These are phyloP conservation scores for Globisporangium radiosum DNA, from an alignment of 352 stramenopile species.

Conservation along the genomic window DNA sequence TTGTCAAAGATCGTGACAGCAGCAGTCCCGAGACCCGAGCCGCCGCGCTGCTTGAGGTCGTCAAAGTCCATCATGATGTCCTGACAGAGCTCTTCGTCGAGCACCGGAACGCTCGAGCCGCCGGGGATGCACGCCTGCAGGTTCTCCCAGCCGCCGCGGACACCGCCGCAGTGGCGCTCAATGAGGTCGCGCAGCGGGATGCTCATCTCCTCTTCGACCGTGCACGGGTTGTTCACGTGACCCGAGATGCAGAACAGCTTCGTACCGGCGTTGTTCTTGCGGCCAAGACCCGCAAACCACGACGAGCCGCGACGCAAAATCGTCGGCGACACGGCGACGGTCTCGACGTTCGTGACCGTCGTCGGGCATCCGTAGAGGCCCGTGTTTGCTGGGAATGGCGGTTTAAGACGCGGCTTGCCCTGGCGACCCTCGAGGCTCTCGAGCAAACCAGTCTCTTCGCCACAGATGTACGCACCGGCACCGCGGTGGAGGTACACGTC, in stretches of 20 bases:
- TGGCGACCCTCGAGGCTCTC: conserved; percentile 97
- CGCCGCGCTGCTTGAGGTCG: conserved; percentile 92
- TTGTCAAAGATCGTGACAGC: conserved; percentile 99
- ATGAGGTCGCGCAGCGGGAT: conserved; percentile 98
- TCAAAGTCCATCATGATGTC: conserved; percentile 99
- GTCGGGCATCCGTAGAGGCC: conserved; percentile 98
- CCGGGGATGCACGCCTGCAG: conserved; percentile 98
- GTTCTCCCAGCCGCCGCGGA: conserved; percentile 98
- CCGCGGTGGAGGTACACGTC: conserved; percentile 99
- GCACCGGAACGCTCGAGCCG: conserved; percentile 94
- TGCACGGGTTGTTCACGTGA: conserved; percentile 99
- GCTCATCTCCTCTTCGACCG: conserved; percentile 98
- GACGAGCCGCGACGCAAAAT: conserved; percentile 95
- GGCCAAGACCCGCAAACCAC: conserved; percentile 96
- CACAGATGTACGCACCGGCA: conserved; percentile 99
- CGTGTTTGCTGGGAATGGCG: conserved; percentile 98
- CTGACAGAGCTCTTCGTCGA: conserved; percentile 91
- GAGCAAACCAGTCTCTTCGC: conserved; percentile 98
- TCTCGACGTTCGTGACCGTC: conserved; percentile 99
- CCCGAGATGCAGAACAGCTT: conserved; percentile 99
- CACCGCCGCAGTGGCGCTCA: conserved; percentile 98
- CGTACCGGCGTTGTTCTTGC: conserved; percentile 98
- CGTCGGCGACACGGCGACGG: conserved; percentile 95
- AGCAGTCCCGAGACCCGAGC: conserved; percentile 96
- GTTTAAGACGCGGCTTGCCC: conserved; percentile 98